These are phyloP conservation scores for Gossypioides kirkii DNA, from an alignment of 345 rosid species.

Conservation along the genomic window DNA sequence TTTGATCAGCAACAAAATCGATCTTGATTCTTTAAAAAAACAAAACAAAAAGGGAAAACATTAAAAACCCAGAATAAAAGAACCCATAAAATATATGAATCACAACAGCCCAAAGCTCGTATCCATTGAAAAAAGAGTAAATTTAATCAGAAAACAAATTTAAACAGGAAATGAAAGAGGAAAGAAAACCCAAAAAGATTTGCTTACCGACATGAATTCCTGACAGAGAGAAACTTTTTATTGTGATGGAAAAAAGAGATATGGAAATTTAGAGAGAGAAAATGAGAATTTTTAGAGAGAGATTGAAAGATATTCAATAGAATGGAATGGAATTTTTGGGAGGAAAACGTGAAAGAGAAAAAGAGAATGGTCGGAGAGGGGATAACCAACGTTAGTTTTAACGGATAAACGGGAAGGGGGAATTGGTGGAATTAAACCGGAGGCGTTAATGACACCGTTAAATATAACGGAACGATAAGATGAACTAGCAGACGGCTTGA, in stretches of 20 bases:
- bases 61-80: slow-evolving; percentile 16
- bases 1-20: neutral
- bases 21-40: neutral
- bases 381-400: slow-evolving; percentile 11
- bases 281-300: neutral
- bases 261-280: slow-evolving; percentile 9
- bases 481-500: no score
- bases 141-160: neutral
- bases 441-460: neutral
- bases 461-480: no score
- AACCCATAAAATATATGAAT: slow-evolving; percentile 2
- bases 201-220: slow-evolving; percentile 64
- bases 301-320: neutral
- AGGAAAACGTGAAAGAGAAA: neutral
- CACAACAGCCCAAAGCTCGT: slow-evolving; percentile 13
- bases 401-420: slow-evolving; percentile 21
- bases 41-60: neutral
- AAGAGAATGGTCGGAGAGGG: slow-evolving; percentile 2
- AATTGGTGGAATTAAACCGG: neutral
- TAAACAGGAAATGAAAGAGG: neutral
- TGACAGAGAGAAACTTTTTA: slow-evolving; percentile 5
- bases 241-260: slow-evolving; percentile 20
- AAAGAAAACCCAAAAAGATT: neutral
- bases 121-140: slow-evolving; percentile 6
- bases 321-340: neutral